Conservation (phyloP, 176 grass and related monocot species). For the Lolium perenne region DNA sequence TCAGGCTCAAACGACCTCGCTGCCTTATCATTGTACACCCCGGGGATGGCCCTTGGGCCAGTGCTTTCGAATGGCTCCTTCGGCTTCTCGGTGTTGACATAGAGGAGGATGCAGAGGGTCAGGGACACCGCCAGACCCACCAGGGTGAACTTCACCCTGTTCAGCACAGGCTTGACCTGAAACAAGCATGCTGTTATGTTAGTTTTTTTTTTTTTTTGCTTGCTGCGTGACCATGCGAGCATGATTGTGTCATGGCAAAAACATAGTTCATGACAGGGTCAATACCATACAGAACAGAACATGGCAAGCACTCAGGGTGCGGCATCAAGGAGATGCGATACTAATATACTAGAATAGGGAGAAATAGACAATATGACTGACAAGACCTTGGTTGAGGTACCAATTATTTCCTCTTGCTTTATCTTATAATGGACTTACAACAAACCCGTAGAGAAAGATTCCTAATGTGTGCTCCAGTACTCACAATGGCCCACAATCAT, state of each 20-base stretch:
- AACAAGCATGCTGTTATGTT: neutral
- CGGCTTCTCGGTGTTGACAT: slow-evolving; percentile 63
- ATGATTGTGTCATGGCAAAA: neutral
- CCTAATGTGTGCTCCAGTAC: neutral
- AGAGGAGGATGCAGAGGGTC: slow-evolving; percentile 73
- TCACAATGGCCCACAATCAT: neutral
- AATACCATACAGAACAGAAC: neutral
- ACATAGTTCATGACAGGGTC: neutral
- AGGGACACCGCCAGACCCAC: slow-evolving; percentile 80
- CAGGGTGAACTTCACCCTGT: slow-evolving; percentile 88
- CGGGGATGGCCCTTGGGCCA: slow-evolving; percentile 54
- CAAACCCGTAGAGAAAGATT: neutral
- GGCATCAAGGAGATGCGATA: neutral
- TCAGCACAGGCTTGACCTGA: slow-evolving; percentile 93
- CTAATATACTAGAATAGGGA: neutral
- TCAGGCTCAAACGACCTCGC: slow-evolving; percentile 93
- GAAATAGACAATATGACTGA: neutral
- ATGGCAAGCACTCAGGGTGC: neutral
- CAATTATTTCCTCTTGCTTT: neutral
- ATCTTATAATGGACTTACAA: neutral
- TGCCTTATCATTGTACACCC: slow-evolving; percentile 66
- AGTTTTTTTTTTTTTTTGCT: neutral
- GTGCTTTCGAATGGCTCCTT: slow-evolving; percentile 48
- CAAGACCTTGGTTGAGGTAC: neutral
- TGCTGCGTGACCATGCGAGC: neutral